phyloP scores from a whole-genome alignment of 2,329 filamentous ascomycete species.

The Penicillium aurantiogriseum region DNA sequence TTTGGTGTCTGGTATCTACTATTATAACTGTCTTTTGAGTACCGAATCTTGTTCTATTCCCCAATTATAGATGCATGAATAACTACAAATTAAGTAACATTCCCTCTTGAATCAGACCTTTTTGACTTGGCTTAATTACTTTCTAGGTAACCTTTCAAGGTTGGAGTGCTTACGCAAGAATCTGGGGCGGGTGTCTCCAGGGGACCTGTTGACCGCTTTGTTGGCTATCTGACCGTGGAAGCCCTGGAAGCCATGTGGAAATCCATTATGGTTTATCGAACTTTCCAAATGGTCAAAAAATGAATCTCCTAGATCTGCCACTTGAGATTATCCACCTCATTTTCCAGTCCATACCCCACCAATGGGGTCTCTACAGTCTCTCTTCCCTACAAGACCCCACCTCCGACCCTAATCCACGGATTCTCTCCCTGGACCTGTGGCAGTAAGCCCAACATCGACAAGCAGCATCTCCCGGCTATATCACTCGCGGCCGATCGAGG shows the following conservation, averaged over 20 bases:
- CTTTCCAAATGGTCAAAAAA: neutral
- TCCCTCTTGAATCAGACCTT: too few species aligned
- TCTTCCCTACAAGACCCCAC: neutral
- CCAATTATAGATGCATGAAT: too few species aligned
- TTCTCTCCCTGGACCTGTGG: neutral
- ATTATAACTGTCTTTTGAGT: neutral
- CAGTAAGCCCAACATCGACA: neutral
- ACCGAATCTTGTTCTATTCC: neutral
- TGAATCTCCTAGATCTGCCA: neutral
- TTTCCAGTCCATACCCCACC: neutral
- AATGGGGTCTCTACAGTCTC: neutral
- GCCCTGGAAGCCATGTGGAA: neutral
- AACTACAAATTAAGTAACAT: too few species aligned
- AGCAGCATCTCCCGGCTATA: neutral
- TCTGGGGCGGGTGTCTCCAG: too few species aligned
- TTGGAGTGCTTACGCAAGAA: too few species aligned
- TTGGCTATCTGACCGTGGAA: neutral
- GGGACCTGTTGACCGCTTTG: neutral
- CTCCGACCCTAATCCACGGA: neutral
- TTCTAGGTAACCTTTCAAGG: too few species aligned
- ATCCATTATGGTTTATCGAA: neutral
- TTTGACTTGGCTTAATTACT: too few species aligned
- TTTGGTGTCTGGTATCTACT: neutral
- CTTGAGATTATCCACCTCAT: neutral
- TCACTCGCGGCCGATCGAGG: neutral